phyloP scores from a whole-genome alignment of 2,329 filamentous ascomycete genomes.

The Neocatenulostroma microsporum region DNA sequence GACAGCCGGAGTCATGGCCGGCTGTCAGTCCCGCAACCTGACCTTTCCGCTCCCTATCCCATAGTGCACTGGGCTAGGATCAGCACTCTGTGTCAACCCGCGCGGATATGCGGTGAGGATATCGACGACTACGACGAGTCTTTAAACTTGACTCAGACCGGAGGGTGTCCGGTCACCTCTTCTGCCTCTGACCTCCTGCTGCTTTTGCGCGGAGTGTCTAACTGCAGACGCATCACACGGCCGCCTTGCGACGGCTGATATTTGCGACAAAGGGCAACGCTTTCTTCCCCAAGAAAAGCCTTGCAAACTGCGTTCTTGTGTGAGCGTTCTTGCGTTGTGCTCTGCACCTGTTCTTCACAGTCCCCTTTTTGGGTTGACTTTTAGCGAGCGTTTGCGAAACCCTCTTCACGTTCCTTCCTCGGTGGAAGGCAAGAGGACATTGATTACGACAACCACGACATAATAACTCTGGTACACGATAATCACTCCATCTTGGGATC shows the following conservation, averaged over 20 bases:
- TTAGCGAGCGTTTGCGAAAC: constrained; percentile 23
- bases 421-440: constrained; percentile 12
- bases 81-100: constrained; percentile 34
- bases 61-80: constrained; percentile 24
- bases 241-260: constrained; percentile 26
- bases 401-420: constrained; percentile 17
- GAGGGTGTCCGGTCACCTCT: constrained; percentile 19
- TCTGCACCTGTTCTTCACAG: constrained; percentile 23
- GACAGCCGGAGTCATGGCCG: constrained; percentile 30
- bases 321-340: constrained; percentile 30
- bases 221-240: constrained; percentile 33
- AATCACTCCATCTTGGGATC: constrained; percentile 10
- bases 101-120: constrained; percentile 19
- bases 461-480: background rate
- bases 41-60: constrained; percentile 35
- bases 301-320: constrained; percentile 28
- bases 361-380: too few relatives aligned
- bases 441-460: constrained; percentile 6
- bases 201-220: constrained; percentile 26
- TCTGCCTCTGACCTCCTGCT: constrained; percentile 13
- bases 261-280: constrained; percentile 24
- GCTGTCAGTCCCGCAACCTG: constrained; percentile 32
- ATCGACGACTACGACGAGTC: constrained; percentile 22
- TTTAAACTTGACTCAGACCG: constrained; percentile 31
- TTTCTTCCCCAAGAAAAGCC: too few relatives aligned